Conservation (phyloP, 1,284 basidiomycete genomes). For the Ganoderma lingzhi region DNA sequence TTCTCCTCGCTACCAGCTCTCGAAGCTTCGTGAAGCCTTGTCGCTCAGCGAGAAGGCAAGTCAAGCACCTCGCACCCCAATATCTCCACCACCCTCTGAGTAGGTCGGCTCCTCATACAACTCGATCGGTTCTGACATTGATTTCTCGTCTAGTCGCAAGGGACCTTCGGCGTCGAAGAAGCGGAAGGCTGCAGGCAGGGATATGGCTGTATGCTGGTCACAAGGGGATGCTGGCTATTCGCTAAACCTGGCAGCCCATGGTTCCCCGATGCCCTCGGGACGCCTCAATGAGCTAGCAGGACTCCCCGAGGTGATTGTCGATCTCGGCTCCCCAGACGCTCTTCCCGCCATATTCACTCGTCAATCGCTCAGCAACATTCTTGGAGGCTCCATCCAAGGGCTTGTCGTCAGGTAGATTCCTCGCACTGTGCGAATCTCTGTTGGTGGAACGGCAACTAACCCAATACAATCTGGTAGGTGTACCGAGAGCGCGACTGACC, state of each 20-base stretch:
- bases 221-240: slow-evolving; percentile 1
- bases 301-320: slow-evolving; percentile 25
- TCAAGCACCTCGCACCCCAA: not conserved
- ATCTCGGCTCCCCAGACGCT: slow-evolving; percentile 19
- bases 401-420: slow-evolving; percentile 31
- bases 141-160: slow-evolving; percentile 1
- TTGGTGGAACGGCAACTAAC: not conserved
- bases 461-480: slow-evolving; percentile 12
- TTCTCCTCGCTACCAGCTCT: not conserved
- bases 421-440: not conserved
- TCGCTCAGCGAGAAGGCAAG: not conserved
- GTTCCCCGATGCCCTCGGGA: slow-evolving; percentile 22
- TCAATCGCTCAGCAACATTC: slow-evolving; percentile 28
- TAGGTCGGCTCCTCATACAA: not conserved
- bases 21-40: slow-evolving; percentile 8
- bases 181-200: slow-evolving; percentile 12
- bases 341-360: slow-evolving; percentile 29
- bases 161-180: slow-evolving; percentile 11
- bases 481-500: slow-evolving; percentile 28
- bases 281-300: slow-evolving; percentile 21
- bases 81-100: slow-evolving; percentile 20
- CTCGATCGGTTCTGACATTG: not conserved
- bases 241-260: slow-evolving; percentile 25
- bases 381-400: slow-evolving; percentile 32
- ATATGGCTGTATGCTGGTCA: not conserved